These are phyloP conservation scores for Dictyostelium brefeldianum DNA, from an alignment of 78 protist species.

Conservation along the genomic window DNA sequence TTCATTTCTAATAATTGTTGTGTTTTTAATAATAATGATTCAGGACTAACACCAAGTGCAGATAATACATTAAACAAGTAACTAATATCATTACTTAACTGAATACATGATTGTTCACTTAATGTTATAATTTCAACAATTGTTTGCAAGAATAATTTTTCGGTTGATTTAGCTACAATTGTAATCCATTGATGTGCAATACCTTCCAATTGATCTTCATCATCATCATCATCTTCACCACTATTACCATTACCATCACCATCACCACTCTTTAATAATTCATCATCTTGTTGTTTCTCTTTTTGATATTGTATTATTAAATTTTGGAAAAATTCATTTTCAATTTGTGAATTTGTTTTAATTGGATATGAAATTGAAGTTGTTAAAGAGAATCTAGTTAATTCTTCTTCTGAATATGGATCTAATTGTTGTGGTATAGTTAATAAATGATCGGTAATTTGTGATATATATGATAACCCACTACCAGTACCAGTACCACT, in stretches of 20 bases:
- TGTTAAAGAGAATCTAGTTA: conserved; percentile 22
- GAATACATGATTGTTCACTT: conserved; percentile 40
- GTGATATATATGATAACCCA: conserved; percentile 26
- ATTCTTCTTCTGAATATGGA: conserved; percentile 70
- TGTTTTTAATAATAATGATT: conserved; percentile 37
- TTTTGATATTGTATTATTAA: conserved; percentile 30
- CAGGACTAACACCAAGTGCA: conserved; percentile 58
- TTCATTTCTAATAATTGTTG: conserved; percentile 26
- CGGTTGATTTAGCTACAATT: conserved; percentile 58
- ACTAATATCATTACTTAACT: conserved; percentile 48
- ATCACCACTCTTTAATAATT: not conserved
- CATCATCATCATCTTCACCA: not conserved
- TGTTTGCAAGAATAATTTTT: conserved; percentile 63
- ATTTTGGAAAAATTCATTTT: conserved; percentile 57
- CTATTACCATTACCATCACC: not conserved
- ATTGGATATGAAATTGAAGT: conserved; percentile 23
- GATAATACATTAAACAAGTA: conserved; percentile 68
- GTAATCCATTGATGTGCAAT: conserved; percentile 79
- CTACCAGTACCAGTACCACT: not conserved
- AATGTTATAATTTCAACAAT: conserved; percentile 50
- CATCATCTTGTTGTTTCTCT: not conserved
- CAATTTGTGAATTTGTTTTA: not conserved
- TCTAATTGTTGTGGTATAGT: conserved; percentile 67
- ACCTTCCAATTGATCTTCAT: conserved; percentile 38
- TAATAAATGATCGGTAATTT: conserved; percentile 64